Evolutionary conservation across 2,329 filamentous ascomycete species (phyloP).

Genomic region (Ophiostoma sp.): DNA sequence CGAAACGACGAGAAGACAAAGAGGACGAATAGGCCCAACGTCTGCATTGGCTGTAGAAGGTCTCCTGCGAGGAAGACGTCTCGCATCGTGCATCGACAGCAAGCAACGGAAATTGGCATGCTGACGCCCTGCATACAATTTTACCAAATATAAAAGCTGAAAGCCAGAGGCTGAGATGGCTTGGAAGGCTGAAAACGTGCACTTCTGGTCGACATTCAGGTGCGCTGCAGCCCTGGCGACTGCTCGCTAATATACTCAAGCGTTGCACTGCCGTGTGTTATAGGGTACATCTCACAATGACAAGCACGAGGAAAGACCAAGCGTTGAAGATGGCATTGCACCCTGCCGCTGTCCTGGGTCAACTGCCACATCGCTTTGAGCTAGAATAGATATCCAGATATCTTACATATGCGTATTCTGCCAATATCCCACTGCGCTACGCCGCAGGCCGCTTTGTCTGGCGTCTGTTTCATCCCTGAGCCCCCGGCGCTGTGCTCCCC

Average conservation of each 20-base stretch:
- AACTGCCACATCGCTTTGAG: background rate
- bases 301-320: background rate
- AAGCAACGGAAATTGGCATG: background rate
- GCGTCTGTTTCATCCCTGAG: slow-evolving; percentile 15
- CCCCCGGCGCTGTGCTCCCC: too few species aligned
- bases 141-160: slow-evolving; percentile 4
- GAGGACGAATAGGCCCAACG: background rate
- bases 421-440: background rate
- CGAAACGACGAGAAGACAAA: background rate
- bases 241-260: background rate
- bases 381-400: background rate
- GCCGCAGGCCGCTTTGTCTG: background rate
- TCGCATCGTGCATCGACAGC: background rate
- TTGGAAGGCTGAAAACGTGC: background rate
- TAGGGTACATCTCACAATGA: background rate
- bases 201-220: background rate
- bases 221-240: too few species aligned
- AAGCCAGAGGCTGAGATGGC: background rate
- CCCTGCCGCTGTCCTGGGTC: background rate
- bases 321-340: background rate
- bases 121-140: background rate
- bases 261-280: background rate
- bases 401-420: background rate
- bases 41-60: too few species aligned
- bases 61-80: background rate